Evolutionary conservation across 2,329 filamentous ascomycete genomes (phyloP), one percentile per base, ranked within the genome.

Genomic region (Sporothrix phasma): DNA sequence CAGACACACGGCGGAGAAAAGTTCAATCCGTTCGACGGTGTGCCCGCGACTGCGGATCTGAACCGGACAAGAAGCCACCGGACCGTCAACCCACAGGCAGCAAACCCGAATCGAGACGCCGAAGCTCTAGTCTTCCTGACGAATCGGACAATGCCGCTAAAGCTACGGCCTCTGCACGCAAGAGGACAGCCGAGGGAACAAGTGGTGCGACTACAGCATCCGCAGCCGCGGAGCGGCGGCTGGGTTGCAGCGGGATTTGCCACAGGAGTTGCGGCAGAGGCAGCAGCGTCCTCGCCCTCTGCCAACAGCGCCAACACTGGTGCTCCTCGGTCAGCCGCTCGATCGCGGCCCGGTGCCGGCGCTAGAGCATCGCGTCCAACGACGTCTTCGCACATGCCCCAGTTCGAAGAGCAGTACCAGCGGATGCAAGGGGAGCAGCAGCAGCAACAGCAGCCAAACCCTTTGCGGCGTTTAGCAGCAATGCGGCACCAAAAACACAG

Each of bases 1-100:
- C 76, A 78, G 47, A 79, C 76, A 1, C 77, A 80, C 37, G 78
- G 81, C 13, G 83, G 84, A 39, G 84, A 87, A 71, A 86, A 81
- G 73, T 80, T 82, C 4, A 80, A 84, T 53, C 79, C 82, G 0
- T 84, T 83, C 65, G 82, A 84, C 51, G 79, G 77, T 6, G 66
- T 65, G 4, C 51, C 49, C 6, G 39, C 46, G 6, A 70, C 75
- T 10, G 69, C 75, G 29, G 72, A 72, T 10, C 64, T 80, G n/a
- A 73, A 74, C 56, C 75, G 80, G n/a, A 74, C 79, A 4, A 77
- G 75, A 66, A 82, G 79, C 71, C 76, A 76, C 19, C 76, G 78
- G 39, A 75, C 77, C 37, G 68, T 72, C 7, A 67, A 68, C 2
- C 34, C 59, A 1, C 58, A 69, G 4, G 65, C 68, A 6, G 64